Conservation (phyloP, 108 stramenopile genomes). For the Mediolabrus comicus region DNA sequence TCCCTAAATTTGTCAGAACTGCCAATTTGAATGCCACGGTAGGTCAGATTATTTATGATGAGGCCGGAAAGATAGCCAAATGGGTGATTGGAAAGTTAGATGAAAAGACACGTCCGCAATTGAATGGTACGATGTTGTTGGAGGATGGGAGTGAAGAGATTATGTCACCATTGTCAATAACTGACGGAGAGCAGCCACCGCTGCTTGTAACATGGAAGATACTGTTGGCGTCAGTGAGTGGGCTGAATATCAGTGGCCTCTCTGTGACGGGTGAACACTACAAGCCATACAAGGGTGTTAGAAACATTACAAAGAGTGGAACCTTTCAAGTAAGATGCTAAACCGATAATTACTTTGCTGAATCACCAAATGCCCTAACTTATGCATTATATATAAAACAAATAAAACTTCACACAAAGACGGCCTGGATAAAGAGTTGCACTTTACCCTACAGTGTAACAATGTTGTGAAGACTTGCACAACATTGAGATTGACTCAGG, state of each 20-base stretch:
- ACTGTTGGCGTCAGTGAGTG: slow-evolving; percentile 90
- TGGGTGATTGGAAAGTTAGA: slow-evolving; percentile 91
- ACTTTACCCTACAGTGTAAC: neutral
- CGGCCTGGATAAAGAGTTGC: neutral
- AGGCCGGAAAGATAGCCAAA: slow-evolving; percentile 94
- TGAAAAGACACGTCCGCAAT: slow-evolving; percentile 58
- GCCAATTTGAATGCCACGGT: slow-evolving; percentile 75
- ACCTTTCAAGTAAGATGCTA: slow-evolving; percentile 80
- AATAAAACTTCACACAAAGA: neutral
- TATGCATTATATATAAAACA: neutral
- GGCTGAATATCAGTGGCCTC: slow-evolving; percentile 89
- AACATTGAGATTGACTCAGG: neutral
- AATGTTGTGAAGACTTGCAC: neutral
- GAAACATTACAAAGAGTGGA: slow-evolving; percentile 86
- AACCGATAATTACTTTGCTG: slow-evolving; percentile 20
- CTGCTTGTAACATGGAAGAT: slow-evolving; percentile 94
- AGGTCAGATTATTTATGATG: slow-evolving; percentile 91
- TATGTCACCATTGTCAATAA: slow-evolving; percentile 1
- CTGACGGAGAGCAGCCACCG: slow-evolving; percentile 80
- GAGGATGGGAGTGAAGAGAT: slow-evolving; percentile 31
- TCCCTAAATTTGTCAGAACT: slow-evolving; percentile 90
- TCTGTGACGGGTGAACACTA: slow-evolving; percentile 91
- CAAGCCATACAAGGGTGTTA: slow-evolving; percentile 96
- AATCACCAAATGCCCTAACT: too few species aligned
- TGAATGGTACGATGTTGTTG: slow-evolving; percentile 60